Conservation (phyloP, 225 moss, liverwort and hornwort species). For the Physcomitrellopsis africana region DNA sequence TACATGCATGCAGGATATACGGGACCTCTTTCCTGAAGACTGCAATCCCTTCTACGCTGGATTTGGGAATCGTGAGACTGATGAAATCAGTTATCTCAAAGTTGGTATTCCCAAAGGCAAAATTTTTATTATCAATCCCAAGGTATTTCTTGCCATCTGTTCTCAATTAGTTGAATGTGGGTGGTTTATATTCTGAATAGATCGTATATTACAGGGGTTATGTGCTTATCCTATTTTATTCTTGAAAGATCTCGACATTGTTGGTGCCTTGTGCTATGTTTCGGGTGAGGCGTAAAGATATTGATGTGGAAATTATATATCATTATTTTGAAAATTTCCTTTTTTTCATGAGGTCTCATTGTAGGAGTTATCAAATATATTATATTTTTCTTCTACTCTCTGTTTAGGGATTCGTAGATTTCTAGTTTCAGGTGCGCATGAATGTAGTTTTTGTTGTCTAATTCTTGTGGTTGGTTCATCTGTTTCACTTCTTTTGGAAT, state of each 20-base stretch:
- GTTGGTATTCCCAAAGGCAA: constrained; percentile 97
- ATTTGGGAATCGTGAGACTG: constrained; percentile 98
- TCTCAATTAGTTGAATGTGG: neutral
- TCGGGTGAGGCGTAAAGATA: neutral
- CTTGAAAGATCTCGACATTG: too few species aligned
- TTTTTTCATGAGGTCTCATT: constrained; percentile 5
- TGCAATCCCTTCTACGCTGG: constrained; percentile 97
- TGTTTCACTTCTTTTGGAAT: constrained; percentile 16
- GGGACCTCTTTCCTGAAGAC: constrained; percentile 89
- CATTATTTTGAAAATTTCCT: neutral
- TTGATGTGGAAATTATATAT: constrained; percentile 12
- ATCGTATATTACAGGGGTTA: neutral
- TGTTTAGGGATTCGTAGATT: neutral
- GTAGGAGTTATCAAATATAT: neutral
- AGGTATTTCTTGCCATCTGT: constrained; percentile 53
- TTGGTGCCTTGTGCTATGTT: too few species aligned
- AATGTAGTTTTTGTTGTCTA: neutral
- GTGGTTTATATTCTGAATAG: constrained; percentile 1
- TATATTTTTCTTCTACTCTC: constrained; percentile 5
- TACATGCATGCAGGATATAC: constrained; percentile 70
- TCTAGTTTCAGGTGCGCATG: constrained; percentile 13
- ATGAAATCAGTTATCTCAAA: constrained; percentile 96
- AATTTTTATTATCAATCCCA: constrained; percentile 98
- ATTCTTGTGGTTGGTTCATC: constrained; percentile 2
- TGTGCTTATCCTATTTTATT: too few species aligned